phyloP scores from a whole-genome alignment of 306 rosid genomes.

The Delonix regia region DNA sequence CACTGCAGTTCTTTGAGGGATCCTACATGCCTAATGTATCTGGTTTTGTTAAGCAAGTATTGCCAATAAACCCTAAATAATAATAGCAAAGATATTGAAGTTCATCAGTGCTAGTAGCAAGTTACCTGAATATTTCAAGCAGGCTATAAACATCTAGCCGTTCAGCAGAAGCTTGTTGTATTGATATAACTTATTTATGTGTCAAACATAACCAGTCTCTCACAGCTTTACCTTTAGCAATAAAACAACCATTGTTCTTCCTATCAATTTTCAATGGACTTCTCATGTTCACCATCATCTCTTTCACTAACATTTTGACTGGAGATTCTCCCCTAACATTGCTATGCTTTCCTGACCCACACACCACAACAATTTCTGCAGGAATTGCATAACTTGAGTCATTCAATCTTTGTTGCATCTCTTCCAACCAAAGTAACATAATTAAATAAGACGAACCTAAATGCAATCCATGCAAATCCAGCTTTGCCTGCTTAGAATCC shows the following conservation, averaged over 20 bases:
- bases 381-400: slow-evolving; percentile 41
- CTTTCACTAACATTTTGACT: slow-evolving; percentile 60
- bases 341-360: slow-evolving; percentile 85
- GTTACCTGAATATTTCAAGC: neutral
- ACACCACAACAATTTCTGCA: slow-evolving; percentile 56
- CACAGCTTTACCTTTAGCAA: slow-evolving; percentile 72
- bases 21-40: neutral
- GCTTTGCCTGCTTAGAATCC: slow-evolving; percentile 66
- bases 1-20: neutral
- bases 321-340: slow-evolving; percentile 71
- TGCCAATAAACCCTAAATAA: neutral
- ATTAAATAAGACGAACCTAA: slow-evolving; percentile 69
- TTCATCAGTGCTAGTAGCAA: neutral
- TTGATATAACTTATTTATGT: neutral
- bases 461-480: slow-evolving; percentile 87
- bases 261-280: slow-evolving; percentile 72
- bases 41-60: neutral
- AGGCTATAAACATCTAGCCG: neutral
- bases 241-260: slow-evolving; percentile 74
- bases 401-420: slow-evolving; percentile 50
- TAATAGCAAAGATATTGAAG: neutral
- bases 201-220: slow-evolving; percentile 58
- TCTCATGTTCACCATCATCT: slow-evolving; percentile 60
- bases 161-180: neutral
- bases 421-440: slow-evolving; percentile 73